These are phyloP conservation scores for Citrullus mucosospermus DNA, from an alignment of 306 rosid genomes.

Conservation along the genomic window DNA sequence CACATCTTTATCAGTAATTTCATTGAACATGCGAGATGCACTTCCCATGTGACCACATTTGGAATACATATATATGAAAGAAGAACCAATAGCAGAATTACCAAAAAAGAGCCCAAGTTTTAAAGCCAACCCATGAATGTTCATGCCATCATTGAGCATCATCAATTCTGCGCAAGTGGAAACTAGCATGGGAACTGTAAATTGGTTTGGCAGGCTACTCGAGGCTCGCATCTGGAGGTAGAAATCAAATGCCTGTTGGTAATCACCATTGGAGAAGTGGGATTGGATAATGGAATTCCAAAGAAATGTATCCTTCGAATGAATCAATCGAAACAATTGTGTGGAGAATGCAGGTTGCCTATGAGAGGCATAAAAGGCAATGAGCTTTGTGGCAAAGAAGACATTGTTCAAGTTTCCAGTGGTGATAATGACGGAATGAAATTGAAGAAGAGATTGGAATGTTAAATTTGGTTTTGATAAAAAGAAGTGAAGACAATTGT, in stretches of 20 bases:
- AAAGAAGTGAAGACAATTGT: conserved; percentile 20
- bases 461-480: conserved; percentile 27
- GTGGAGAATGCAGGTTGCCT: conserved; percentile 23
- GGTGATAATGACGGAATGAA: conserved; percentile 48
- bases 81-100: conserved; percentile 43
- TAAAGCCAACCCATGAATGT: conserved; percentile 39
- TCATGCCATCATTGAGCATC: conserved; percentile 24
- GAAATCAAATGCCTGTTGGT: conserved; percentile 23
- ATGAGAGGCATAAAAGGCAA: conserved; percentile 48
- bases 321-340: conserved; percentile 28
- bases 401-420: conserved; percentile 63
- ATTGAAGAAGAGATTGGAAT: conserved; percentile 32
- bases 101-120: conserved; percentile 31
- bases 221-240: conserved; percentile 45
- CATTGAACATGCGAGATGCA: conserved; percentile 46
- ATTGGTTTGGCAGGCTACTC: conserved; percentile 25
- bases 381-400: conserved; percentile 59
- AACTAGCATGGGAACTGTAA: conserved; percentile 53
- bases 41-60: conserved; percentile 35
- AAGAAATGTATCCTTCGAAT: conserved; percentile 39
- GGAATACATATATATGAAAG: conserved; percentile 44
- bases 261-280: conserved; percentile 43
- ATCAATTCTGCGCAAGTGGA: conserved; percentile 38
- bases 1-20: conserved; percentile 50
- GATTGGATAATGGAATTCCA: conserved; percentile 72